These are phyloP conservation scores for Thymus quinquecostatus DNA, from an alignment of 257 asterid species.

Conservation along the genomic window DNA sequence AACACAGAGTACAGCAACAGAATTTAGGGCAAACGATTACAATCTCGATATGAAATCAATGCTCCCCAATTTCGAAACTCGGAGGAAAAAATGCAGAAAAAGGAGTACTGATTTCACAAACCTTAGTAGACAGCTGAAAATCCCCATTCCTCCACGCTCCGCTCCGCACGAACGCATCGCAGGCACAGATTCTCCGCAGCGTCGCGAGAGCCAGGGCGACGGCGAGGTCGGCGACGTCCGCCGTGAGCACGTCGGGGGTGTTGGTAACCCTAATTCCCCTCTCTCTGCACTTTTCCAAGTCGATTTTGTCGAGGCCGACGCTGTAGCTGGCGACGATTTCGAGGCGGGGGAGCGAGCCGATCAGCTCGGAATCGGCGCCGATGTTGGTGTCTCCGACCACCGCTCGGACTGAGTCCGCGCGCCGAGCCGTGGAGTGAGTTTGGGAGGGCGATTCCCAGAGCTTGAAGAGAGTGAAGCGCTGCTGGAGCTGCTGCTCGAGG, in stretches of 20 bases:
- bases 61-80: neutral
- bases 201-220: conserved; percentile 55
- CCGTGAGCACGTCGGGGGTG: conserved; percentile 92
- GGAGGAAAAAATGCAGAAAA: neutral
- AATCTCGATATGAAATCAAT: neutral
- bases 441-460: conserved; percentile 51
- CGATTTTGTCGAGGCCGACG: conserved; percentile 80
- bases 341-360: conserved; percentile 61
- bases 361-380: conserved; percentile 68
- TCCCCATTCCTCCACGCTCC: conserved; percentile 59
- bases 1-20: neutral
- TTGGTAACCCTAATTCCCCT: conserved; percentile 75
- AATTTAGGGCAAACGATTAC: neutral
- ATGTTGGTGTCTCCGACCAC: conserved; percentile 54
- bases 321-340: conserved; percentile 72
- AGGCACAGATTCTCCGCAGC: conserved; percentile 55
- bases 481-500: conserved; percentile 61
- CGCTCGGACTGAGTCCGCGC: conserved; percentile 53
- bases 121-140: conserved; percentile 56
- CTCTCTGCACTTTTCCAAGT: conserved; percentile 60
- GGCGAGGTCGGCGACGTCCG: conserved; percentile 81
- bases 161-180: conserved; percentile 50
- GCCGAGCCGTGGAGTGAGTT: conserved; percentile 38
- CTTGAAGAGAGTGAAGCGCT: conserved; percentile 65
- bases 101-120: conserved; percentile 14